Evolutionary conservation across 2,329 filamentous ascomycete genomes (phyloP), one percentile per base, ranked within the genome.

Genomic region (Cercospora sp.): DNA sequence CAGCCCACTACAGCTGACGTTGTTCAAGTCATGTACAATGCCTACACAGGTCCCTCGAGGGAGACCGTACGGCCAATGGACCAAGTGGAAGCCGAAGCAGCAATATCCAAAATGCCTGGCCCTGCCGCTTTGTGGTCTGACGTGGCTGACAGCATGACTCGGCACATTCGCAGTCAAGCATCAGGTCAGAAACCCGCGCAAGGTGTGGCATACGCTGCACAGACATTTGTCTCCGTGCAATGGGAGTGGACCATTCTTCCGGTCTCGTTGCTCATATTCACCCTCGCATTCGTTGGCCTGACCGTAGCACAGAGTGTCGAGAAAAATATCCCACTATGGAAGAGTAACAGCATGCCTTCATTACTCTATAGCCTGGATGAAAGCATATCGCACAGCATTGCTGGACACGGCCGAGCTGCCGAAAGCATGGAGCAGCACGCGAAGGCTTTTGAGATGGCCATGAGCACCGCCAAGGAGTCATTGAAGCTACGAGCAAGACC

Each of bases 211-310:
- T 57, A 23, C 7, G 58, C 39, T 1, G 20, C 57, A 23, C 12
- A 61, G 45, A 67, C 45, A 2, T 36, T 67, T 7, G 69, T 71
- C 3, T 60, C 53, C n/a, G 67, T 53, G 16, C 65, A 68, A 20
- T 70, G 67, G 67, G 23, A 57, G n/a, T 71, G 65, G 67, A 51
- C 58, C 8, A 67, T 66, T 13, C 62, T 66, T 12, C 65, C 69
- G 1, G 16, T 70, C 2, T 18, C 23, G 1, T 30, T 71, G 26
- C 60, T 71, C 5, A 42, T 59, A 5, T 18, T 70, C 16, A 71
- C 65, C 0, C 16, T 69, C 1, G 23, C 18, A 1, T 71, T 69
- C 42, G 23, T 69, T 2, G 16, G 42, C 2, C 20, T 55, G 1
- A 69, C 69, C 1, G 57, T 71, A 0, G 33, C 36, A 10, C 20